A percentile compares a stretch with the other conserved stretches of the same genome.
phyloP scores from a whole-genome alignment of 2,329 filamentous ascomycete genomes.

The Diaporthe ampelina region DNA sequence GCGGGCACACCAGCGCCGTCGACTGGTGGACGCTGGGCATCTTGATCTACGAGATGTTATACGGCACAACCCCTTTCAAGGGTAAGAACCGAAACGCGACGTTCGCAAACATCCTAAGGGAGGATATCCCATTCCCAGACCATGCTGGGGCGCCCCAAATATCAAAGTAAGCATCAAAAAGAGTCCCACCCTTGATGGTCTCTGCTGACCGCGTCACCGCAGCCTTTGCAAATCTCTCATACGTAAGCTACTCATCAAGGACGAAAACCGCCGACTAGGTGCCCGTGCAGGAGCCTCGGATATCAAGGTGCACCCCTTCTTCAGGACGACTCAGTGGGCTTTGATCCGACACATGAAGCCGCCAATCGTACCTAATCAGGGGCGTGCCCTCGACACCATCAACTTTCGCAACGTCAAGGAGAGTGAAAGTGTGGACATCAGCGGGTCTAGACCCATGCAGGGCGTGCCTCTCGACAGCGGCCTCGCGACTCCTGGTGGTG shows the following conservation, averaged over 20 bases:
- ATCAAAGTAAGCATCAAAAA: slow-evolving; percentile 79
- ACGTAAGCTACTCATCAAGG: slow-evolving; percentile 96
- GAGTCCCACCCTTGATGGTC: slow-evolving; percentile 1
- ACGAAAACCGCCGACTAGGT: slow-evolving; percentile 92
- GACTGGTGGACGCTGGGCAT: slow-evolving; percentile 99
- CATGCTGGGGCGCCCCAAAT: slow-evolving; percentile 86
- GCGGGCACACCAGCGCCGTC: slow-evolving; percentile 96
- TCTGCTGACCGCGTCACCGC: slow-evolving; percentile 34
- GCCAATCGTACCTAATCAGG: slow-evolving; percentile 93
- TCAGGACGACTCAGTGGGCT: slow-evolving; percentile 96
- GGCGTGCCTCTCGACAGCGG: slow-evolving; percentile 90
- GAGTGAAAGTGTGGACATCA: slow-evolving; percentile 92
- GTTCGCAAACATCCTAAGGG: slow-evolving; percentile 95
- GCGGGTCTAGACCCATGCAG: slow-evolving; percentile 69
- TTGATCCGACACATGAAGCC: slow-evolving; percentile 98
- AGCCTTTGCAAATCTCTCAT: slow-evolving; percentile 98
- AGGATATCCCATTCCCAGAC: slow-evolving; percentile 97
- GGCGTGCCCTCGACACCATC: slow-evolving; percentile 90
- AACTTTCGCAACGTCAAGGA: slow-evolving; percentile 99
- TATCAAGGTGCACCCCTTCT: slow-evolving; percentile 96
- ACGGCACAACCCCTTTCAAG: slow-evolving; percentile 98
- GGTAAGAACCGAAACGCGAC: slow-evolving; percentile 99
- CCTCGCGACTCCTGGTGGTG: slow-evolving; percentile 85
- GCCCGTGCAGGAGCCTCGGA: slow-evolving; percentile 96
- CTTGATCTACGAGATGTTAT: slow-evolving; percentile 98